Percentiles rank a stretch among this genome's conserved stretches.
phyloP scores from a whole-genome alignment of 805 yeast species.

The Kodamaea kakaduensis region DNA sequence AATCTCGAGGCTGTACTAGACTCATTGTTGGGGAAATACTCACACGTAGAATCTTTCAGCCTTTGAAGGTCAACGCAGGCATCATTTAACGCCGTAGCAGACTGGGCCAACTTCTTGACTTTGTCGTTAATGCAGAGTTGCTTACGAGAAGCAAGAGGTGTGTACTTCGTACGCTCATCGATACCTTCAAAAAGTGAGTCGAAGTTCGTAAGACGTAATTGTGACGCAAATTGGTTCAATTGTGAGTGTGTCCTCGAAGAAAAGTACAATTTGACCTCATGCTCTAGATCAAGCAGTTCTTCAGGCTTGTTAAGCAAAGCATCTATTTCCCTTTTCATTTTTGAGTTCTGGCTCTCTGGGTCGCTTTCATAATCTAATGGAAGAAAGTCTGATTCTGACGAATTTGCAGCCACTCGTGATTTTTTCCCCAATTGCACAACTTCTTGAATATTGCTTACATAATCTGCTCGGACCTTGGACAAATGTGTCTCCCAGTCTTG shows the following conservation, averaged over 20 bases:
- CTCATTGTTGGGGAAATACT: constrained; percentile 23
- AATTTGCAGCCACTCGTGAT: constrained; percentile 8
- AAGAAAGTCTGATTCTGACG: constrained; percentile 15
- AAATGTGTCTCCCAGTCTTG: constrained; percentile 41
- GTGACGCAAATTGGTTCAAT: constrained; percentile 72
- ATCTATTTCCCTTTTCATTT: constrained; percentile 46
- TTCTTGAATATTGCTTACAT: constrained; percentile 13
- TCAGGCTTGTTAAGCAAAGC: constrained; percentile 40
- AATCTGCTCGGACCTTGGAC: constrained; percentile 28
- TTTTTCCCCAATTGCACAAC: constrained; percentile 14
- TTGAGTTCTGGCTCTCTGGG: constrained; percentile 22
- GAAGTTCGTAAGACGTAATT: constrained; percentile 57
- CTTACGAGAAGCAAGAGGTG: constrained; percentile 78
- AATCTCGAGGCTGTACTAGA: constrained; percentile 32
- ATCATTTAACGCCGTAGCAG: constrained; percentile 63
- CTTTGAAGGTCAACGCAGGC: constrained; percentile 72
- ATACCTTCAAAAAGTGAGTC: constrained; percentile 52
- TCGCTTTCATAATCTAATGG: constrained; percentile 39
- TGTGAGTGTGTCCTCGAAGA: constrained; percentile 93
- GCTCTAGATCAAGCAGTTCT: too few relatives aligned
- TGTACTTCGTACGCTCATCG: constrained; percentile 56
- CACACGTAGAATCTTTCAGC: constrained; percentile 20
- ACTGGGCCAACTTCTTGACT: constrained; percentile 44
- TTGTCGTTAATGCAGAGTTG: constrained; percentile 76
- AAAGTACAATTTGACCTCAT: constrained; percentile 47